Evolutionary conservation across 371 early-diverging fungal genomes (phyloP).

Genomic region (Blakeslea trispora): DNA sequence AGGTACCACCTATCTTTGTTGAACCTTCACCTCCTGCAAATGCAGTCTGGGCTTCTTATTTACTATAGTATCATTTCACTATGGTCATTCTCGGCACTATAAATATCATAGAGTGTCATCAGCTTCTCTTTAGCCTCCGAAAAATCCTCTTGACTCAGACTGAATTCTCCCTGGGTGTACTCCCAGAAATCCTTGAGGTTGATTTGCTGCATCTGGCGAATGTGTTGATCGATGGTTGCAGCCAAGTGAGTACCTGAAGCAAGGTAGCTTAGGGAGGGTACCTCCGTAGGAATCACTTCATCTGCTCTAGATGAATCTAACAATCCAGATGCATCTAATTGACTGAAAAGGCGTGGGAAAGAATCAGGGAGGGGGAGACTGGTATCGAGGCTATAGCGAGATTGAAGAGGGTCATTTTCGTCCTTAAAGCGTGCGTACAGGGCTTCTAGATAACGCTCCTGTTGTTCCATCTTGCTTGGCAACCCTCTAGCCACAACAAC

Average conservation of each 20-base stretch:
- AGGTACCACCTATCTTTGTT: constrained; percentile 45
- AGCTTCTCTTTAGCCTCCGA: constrained; percentile 51
- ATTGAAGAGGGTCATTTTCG: constrained; percentile 21
- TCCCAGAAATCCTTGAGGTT: constrained; percentile 46
- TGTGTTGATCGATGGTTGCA: constrained; percentile 36
- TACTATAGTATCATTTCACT: constrained; percentile 11
- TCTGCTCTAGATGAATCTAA: neutral
- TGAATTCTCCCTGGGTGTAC: constrained; percentile 46
- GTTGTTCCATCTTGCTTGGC: constrained; percentile 12
- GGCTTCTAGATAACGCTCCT: constrained; percentile 14
- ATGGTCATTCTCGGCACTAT: constrained; percentile 28
- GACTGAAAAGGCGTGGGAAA: constrained; percentile 38
- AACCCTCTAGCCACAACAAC: constrained; percentile 38
- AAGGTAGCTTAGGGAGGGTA: constrained; percentile 46
- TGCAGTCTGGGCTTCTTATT: constrained; percentile 38
- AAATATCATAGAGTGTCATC: constrained; percentile 49
- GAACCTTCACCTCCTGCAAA: constrained; percentile 46
- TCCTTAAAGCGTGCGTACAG: constrained; percentile 17
- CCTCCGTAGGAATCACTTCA: constrained; percentile 1
- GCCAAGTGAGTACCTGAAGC: constrained; percentile 42
- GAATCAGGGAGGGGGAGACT: constrained; percentile 44
- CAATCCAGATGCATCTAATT: constrained; percentile 4
- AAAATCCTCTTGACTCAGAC: constrained; percentile 48
- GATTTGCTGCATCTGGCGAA: constrained; percentile 33
- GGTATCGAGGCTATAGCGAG: constrained; percentile 17